Evolutionary conservation across 2,329 filamentous ascomycete genomes (phyloP).

Genomic region (Paraphoma sp.): DNA sequence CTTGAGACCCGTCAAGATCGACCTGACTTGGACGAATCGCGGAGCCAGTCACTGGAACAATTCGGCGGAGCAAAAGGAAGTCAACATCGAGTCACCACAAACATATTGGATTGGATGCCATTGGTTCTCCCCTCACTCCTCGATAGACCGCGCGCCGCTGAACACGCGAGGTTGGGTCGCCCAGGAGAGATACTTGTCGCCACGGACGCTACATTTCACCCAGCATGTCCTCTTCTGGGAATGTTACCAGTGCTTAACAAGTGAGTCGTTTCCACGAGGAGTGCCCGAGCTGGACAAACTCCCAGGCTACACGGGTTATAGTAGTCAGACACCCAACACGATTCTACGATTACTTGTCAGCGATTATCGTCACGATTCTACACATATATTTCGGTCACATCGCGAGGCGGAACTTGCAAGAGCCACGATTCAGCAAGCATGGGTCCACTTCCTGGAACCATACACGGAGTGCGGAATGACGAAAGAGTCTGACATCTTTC

Average conservation of each 20-base stretch:
- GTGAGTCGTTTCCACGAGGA: not conserved
- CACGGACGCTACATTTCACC: conserved; percentile 10
- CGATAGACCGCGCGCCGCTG: conserved; percentile 1
- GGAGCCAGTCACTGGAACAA: not conserved
- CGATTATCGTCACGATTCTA: no score
- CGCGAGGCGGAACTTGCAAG: no score
- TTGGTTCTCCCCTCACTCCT: no score
- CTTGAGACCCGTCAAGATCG: not conserved
- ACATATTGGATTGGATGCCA: not conserved
- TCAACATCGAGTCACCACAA: no score
- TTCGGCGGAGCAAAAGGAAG: not conserved
- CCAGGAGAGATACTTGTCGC: conserved; percentile 12
- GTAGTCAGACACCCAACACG: no score
- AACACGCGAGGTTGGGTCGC: conserved; percentile 13
- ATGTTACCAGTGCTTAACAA: conserved; percentile 1
- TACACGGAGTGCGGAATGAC: not conserved
- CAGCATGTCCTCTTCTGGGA: conserved; percentile 7
- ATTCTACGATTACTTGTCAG: no score
- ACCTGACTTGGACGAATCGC: not conserved
- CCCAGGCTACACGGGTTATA: no score
- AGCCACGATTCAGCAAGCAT: not conserved
- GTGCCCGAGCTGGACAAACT: not conserved
- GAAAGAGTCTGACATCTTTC: not conserved
- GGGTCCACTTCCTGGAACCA: not conserved
- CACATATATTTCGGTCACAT: no score